Conservation (phyloP, 768 basidiomycete genomes). For the Tylopilus rubrobrunneus region DNA sequence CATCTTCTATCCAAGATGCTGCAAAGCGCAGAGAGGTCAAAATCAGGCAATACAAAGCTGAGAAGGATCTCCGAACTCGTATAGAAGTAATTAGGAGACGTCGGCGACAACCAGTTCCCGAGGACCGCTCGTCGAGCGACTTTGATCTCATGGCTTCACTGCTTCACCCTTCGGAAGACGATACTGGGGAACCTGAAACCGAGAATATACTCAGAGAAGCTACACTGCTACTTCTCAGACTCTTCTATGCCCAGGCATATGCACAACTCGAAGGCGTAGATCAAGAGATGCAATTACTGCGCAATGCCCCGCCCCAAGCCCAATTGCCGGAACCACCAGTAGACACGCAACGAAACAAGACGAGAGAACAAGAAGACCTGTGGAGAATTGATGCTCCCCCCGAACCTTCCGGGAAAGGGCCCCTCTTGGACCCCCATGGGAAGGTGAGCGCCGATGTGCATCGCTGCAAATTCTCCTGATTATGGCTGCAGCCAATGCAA, state of each 20-base stretch:
- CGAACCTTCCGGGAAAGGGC: constrained; percentile 47
- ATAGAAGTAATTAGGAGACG: constrained; percentile 63
- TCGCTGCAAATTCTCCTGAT: constrained; percentile 3
- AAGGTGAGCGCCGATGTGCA: constrained; percentile 48
- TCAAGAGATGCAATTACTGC: constrained; percentile 71
- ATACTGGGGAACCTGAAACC: constrained; percentile 52
- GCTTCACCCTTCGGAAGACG: constrained; percentile 39
- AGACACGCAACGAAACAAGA: constrained; percentile 39
- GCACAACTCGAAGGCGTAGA: constrained; percentile 62
- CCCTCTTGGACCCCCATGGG: constrained; percentile 70
- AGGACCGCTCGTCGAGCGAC: constrained; percentile 40
- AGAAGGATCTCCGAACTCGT: constrained; percentile 70
- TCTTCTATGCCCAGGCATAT: constrained; percentile 67
- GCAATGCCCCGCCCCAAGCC: constrained; percentile 44
- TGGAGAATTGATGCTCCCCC: constrained; percentile 71
- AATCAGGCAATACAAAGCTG: constrained; percentile 85
- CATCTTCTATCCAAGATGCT: constrained; percentile 55
- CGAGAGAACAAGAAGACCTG: constrained; percentile 46
- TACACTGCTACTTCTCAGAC: constrained; percentile 64
- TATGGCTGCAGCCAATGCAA: constrained; percentile 60
- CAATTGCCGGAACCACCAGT: constrained; percentile 27
- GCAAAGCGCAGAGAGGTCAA: constrained; percentile 78
- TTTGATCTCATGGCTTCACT: constrained; percentile 64
- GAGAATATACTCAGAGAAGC: constrained; percentile 68
- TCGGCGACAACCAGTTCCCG: constrained; percentile 37